Base-by-base conservation (phyloP, 129 eudicot species). In the Pulicaria dysenterica region DNA sequence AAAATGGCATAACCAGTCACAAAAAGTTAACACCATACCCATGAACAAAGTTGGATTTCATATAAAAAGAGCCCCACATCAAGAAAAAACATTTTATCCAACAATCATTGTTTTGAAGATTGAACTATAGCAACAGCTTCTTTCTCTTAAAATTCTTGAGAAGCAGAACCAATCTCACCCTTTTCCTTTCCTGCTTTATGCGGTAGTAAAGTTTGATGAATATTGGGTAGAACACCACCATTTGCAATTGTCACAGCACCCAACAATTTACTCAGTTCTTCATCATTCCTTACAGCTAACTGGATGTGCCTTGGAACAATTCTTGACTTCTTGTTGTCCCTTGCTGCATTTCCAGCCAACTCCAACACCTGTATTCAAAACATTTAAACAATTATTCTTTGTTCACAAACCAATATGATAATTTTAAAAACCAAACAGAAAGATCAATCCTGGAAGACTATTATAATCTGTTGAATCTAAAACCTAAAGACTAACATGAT, bases 131-230 rank as follows among this genome's bases (percentile, higher is more conserved):
- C 64, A 4, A 4, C 17, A 31, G 7, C 40, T 4, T 12, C 8
- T 12, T 12, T 37, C 8, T 3, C 45, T 59, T 59, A 59, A 37
- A 59, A 59, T n/a, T 59, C 65, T 13, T 59, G 65, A 59, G 65
- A 59, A 59, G 65, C 65, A 37, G 65, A 59, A 11, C 65, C 65
- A 59, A 59, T 59, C 0, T 59, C 65, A 59, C 65, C 65, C 45
- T 59, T 59, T 11, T 59, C 65, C 40, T 59, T 59, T 2, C 65
- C 65, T 34, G n/a, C 44, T 43, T 59, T 59, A 43, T 37, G 36
- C 0, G 65, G 65, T 37, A 59, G 10, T 44, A 59, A 59, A 59
- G 65, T 59, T 4, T 43, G 37, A 59, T 59, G 65, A 59, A 59
- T 59, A 8, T 59, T 59, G 0, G 65, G 65, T 6, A 59, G 34